phyloP scores from a whole-genome alignment of 495 filamentous ascomycete genomes.

The Neurospora pannonica region DNA sequence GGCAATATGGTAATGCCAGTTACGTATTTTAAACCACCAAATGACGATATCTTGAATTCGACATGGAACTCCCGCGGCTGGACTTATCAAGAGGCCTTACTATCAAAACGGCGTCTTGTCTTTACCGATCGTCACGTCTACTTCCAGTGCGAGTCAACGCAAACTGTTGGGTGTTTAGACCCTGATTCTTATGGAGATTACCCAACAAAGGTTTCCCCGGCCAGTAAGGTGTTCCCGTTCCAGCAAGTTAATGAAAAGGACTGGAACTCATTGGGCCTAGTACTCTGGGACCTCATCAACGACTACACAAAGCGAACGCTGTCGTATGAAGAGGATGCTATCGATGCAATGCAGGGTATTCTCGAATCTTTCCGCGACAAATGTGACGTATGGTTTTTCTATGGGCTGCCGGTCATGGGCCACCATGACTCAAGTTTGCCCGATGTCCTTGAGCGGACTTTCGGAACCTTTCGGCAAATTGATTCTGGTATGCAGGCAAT shows the following conservation, averaged over 20 bases:
- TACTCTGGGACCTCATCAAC: too few relatives aligned
- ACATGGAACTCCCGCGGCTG: slow-evolving; percentile 25
- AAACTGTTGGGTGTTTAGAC: too few relatives aligned
- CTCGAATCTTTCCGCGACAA: background rate
- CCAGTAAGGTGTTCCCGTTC: too few relatives aligned
- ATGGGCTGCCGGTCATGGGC: background rate
- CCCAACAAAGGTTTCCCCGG: too few relatives aligned
- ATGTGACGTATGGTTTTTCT: background rate
- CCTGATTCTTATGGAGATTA: too few relatives aligned
- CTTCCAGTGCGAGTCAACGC: slow-evolving; percentile 24
- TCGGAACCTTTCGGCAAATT: background rate
- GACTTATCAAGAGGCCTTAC: slow-evolving; percentile 33
- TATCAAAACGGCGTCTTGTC: slow-evolving; percentile 16
- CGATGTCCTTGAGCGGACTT: background rate
- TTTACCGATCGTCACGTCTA: slow-evolving; percentile 23
- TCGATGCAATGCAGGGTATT: background rate
- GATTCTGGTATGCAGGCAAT: rapidly evolving
- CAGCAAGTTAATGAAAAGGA: too few relatives aligned
- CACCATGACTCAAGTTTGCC: background rate
- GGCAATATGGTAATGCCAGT: background rate
- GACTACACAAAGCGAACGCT: background rate
- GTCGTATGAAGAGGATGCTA: background rate
- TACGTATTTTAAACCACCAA: background rate
- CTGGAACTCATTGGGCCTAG: too few relatives aligned
- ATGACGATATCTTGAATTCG: background rate